Percentiles rank a stretch among this genome's conserved stretches.
These are phyloP conservation scores for Fraxinus quadrangulata DNA, from an alignment of 257 asterid genomes.

Conservation along the genomic window DNA sequence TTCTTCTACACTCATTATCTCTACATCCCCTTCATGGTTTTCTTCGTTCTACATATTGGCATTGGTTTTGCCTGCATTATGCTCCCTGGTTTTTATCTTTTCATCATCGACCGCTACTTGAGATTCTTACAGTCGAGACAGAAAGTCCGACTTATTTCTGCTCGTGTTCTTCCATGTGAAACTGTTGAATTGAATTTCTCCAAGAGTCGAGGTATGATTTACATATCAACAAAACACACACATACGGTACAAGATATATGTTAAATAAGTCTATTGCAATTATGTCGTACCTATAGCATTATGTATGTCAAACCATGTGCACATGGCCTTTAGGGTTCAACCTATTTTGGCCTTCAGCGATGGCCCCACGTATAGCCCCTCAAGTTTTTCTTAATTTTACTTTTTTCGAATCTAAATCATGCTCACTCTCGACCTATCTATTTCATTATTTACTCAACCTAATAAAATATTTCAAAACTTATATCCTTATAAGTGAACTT, in stretches of 20 bases:
- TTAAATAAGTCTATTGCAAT: neutral
- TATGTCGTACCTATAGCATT: neutral
- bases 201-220: conserved; percentile 55
- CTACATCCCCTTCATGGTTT: conserved; percentile 75
- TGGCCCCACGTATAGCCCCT: no score
- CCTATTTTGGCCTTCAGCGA: no score
- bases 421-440: no score
- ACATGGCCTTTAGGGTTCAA: no score
- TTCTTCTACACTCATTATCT: conserved; percentile 83
- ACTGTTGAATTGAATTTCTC: conserved; percentile 80
- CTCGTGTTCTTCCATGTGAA: conserved; percentile 67
- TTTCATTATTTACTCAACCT: no score
- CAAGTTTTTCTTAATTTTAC: no score
- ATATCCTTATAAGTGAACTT: no score
- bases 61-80: conserved; percentile 82
- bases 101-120: conserved; percentile 74
- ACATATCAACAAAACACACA: neutral
- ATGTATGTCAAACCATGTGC: no score
- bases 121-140: conserved; percentile 77
- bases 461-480: no score
- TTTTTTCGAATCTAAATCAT: no score
- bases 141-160: conserved; percentile 58
- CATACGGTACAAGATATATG: no score
- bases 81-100: conserved; percentile 91
- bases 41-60: conserved; percentile 79